Conservation (phyloP, 1,284 basidiomycete genomes). For the Marasmius tenuissimus region DNA sequence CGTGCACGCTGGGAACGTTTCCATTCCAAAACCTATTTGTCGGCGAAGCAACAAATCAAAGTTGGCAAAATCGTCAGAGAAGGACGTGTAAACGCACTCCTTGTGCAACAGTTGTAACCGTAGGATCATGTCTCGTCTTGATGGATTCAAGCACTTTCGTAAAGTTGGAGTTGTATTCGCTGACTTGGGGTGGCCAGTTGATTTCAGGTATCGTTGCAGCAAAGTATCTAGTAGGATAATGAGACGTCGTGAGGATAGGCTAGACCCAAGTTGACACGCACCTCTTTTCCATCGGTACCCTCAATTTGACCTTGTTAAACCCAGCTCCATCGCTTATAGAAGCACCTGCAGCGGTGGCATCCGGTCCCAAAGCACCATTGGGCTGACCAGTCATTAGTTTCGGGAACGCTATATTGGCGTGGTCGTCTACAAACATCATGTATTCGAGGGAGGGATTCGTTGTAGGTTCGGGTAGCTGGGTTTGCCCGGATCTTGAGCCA, state of each 20-base stretch:
- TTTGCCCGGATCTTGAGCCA: conserved; percentile 32
- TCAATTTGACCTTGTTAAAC: conserved; percentile 57
- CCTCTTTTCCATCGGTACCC: conserved; percentile 76
- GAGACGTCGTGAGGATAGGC: conserved; percentile 6
- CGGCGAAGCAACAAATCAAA: background rate
- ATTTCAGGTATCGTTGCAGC: conserved; percentile 53
- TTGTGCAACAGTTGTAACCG: conserved; percentile 96
- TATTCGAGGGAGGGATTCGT: conserved; percentile 68
- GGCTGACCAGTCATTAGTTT: background rate
- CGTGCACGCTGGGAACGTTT: conserved; percentile 59
- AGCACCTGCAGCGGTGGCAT: background rate
- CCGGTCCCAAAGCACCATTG: background rate
- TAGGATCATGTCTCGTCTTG: conserved; percentile 95
- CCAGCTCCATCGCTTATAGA: conserved; percentile 29
- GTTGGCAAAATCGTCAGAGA: background rate
- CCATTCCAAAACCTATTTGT: conserved; percentile 54
- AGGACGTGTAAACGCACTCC: conserved; percentile 45
- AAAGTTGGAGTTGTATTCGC: conserved; percentile 92
- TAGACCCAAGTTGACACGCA: conserved; percentile 27
- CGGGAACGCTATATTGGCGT: background rate
- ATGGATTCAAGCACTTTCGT: conserved; percentile 88
- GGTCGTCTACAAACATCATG: conserved; percentile 28
- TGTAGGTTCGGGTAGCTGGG: conserved; percentile 59
- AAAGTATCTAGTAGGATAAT: conserved; percentile 3
- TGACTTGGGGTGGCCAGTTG: conserved; percentile 89